A percentile compares a stretch with the other conserved stretches of the same genome.
Conservation (phyloP, 108 stramenopile species). For the Skeletonema marinoi region DNA sequence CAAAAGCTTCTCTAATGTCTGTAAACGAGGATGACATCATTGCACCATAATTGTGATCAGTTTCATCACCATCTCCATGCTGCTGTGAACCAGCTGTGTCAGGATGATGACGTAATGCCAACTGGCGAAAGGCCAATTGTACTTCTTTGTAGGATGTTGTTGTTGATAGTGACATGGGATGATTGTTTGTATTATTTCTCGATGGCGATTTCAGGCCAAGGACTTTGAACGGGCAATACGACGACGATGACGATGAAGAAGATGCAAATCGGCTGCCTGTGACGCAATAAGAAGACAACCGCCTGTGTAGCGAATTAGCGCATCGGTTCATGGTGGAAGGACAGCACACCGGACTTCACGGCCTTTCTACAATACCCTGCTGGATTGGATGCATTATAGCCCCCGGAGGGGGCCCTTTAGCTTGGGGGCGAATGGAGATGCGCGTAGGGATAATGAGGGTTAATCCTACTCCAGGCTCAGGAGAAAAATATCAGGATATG, state of each 20-base stretch:
- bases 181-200: not conserved
- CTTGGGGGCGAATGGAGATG: too few species aligned
- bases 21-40: constrained; percentile 1
- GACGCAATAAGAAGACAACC: not conserved
- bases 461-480: too few species aligned
- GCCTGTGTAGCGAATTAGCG: too few species aligned
- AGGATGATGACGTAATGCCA: constrained; percentile 41
- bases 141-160: constrained; percentile 24
- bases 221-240: constrained; percentile 35
- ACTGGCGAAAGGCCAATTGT: constrained; percentile 22
- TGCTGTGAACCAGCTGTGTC: constrained; percentile 5
- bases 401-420: too few species aligned
- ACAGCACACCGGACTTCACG: too few species aligned
- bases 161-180: not conserved
- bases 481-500: too few species aligned
- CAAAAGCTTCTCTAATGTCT: constrained; percentile 32
- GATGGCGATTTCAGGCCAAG: constrained; percentile 17
- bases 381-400: too few species aligned
- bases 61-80: not conserved
- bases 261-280: not conserved
- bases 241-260: not conserved
- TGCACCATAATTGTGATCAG: not conserved
- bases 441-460: too few species aligned
- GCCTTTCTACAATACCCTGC: too few species aligned
- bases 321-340: too few species aligned